phyloP scores from a whole-genome alignment of 164 flowering plant genomes.

The Stephania cephalantha region DNA sequence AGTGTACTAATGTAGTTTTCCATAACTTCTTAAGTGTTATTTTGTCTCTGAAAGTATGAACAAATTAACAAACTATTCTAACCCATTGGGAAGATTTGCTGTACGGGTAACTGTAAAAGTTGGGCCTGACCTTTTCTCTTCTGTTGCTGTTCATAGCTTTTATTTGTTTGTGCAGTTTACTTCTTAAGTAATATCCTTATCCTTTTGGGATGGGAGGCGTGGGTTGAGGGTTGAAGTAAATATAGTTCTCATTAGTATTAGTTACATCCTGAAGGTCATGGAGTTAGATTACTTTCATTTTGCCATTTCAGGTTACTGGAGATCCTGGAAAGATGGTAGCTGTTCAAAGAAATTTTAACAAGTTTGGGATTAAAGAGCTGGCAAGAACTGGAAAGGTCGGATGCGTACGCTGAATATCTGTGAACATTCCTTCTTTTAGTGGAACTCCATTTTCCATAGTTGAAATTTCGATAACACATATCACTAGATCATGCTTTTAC shows the following conservation, averaged over 20 bases:
- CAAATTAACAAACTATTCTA: not conserved
- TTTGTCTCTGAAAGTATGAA: not conserved
- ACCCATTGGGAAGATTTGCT: not conserved
- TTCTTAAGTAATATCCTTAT: too few species aligned
- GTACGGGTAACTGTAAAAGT: not conserved
- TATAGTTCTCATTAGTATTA: not conserved
- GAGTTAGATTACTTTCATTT: not conserved
- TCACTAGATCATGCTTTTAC: constrained; percentile 3
- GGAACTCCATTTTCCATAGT: not conserved
- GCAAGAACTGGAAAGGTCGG: constrained; percentile 96
- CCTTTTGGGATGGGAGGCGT: not conserved
- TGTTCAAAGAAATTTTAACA: constrained; percentile 60
- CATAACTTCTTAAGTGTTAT: not conserved
- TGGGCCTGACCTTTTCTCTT: not conserved
- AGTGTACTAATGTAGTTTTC: not conserved
- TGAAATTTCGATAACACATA: not conserved
- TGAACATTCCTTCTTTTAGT: not conserved
- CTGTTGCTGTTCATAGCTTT: not conserved
- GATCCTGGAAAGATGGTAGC: constrained; percentile 99
- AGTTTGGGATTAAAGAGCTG: constrained; percentile 84
- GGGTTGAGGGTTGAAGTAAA: too few species aligned
- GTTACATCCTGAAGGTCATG: not conserved
- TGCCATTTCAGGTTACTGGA: constrained; percentile 72
- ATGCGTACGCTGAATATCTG: not conserved
- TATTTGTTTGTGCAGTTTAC: not conserved